Base-by-base conservation (phyloP, 225 moss, liverwort and hornwort genomes). In the Climacium dendroides region DNA sequence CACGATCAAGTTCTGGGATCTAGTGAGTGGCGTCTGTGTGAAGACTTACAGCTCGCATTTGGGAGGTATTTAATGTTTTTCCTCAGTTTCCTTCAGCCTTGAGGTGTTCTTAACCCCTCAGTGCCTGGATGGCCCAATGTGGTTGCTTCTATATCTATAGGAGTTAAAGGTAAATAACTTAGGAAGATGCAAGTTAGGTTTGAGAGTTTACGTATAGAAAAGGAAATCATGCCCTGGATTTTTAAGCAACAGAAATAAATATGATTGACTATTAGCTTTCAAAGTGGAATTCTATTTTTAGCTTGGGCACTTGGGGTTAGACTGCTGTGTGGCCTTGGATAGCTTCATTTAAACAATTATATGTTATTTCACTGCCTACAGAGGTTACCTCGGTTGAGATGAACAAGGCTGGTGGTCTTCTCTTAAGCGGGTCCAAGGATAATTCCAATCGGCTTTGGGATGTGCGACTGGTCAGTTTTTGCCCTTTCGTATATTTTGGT, bases 391-490 rank as follows among this genome's bases (percentile, higher is more conserved):
- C 96, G 79, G 96, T 97, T 57, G 97, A 96, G 92, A 97, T 96
- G 97, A 97, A 95, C 94, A 97, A 97, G 90, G 92, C 96, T 86
- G 97, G 97, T 59, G 91, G 95, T 83, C 92, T 95, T 74, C 89
- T 97, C 74, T 90, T 97, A 86, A 97, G 97, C 89, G 97, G 97
- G 52, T 97, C 96, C 52, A 97, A 97, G 92, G 96, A 97, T 83
- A 97, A 96, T 82, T 97, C 97, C 52, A 97, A 97, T 87, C 95
- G 97, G 57, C 93, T 97, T 62, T 97, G 97, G 97, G 97, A 97
- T 89, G 97, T 97, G 84, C 94, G 97, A 86, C 84, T 95, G 97
- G 97, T 97, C 90, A 87, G 92, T 92, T 59, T 64, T 30, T 79
- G 35, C 55, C 53, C 87, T n/a, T 29, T 15, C n/a, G 39, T 78